A percentile compares a stretch with the other conserved stretches of the same genome.
phyloP scores from a whole-genome alignment of 371 early-diverging fungal species.

The Apophysomyces trapeziformis region DNA sequence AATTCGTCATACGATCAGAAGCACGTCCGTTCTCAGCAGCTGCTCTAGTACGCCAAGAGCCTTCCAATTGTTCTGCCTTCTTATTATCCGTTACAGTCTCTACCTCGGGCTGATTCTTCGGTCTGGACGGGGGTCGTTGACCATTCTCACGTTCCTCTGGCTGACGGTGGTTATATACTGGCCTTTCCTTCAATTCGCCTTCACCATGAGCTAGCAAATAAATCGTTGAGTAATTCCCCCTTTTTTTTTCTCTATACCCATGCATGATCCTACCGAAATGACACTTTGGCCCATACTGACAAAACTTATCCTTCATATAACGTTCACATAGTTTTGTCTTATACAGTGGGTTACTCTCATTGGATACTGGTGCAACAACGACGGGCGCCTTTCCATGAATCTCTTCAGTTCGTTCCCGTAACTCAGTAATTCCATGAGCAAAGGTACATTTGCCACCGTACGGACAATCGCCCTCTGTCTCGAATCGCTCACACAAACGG shows the following conservation, averaged over 20 bases:
- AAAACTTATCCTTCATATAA: slow-evolving; percentile 76
- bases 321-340: slow-evolving; percentile 87
- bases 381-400: slow-evolving; percentile 36
- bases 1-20: background rate
- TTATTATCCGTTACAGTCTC: slow-evolving; percentile 19
- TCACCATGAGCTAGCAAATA: slow-evolving; percentile 25
- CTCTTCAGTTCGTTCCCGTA: slow-evolving; percentile 66
- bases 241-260: background rate
- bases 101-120: slow-evolving; percentile 28
- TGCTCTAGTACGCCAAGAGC: slow-evolving; percentile 26
- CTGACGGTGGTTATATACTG: slow-evolving; percentile 22
- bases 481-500: slow-evolving; percentile 81
- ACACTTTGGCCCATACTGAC: slow-evolving; percentile 84
- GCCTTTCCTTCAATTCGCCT: slow-evolving; percentile 31
- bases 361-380: background rate
- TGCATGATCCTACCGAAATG: slow-evolving; percentile 67
- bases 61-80: slow-evolving; percentile 7
- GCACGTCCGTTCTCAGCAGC: background rate
- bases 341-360: slow-evolving; percentile 68
- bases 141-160: slow-evolving; percentile 12
- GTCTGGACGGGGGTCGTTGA: slow-evolving; percentile 24
- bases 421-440: slow-evolving; percentile 82
- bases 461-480: slow-evolving; percentile 80
- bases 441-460: slow-evolving; percentile 83
- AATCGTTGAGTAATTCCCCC: background rate